phyloP scores from a whole-genome alignment of 2,329 filamentous ascomycete species.

The Xenosphaeropsis pyriputrescens region DNA sequence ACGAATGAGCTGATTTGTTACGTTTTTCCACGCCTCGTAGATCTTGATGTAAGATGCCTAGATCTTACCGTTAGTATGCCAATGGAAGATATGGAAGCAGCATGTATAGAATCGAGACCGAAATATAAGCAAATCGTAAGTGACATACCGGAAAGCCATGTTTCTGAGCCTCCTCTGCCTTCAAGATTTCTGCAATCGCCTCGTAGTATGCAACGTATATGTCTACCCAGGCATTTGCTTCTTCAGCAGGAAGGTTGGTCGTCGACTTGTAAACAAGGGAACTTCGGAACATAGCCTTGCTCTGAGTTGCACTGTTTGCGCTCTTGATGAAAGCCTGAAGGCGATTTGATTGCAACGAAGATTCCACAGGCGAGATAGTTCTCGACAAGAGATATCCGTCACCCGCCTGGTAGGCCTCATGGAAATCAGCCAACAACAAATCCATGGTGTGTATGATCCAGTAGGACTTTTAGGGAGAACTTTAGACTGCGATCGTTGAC shows the following conservation, averaged over 20 bases:
- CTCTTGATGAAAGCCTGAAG: constrained; percentile 58
- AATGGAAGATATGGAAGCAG: neutral
- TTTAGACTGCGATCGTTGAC: too few species aligned
- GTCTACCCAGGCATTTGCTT: constrained; percentile 72
- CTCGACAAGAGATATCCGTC: constrained; percentile 63
- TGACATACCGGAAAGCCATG: constrained; percentile 12
- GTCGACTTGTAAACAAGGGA: constrained; percentile 29
- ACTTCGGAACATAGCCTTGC: constrained; percentile 17
- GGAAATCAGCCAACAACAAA: constrained; percentile 58
- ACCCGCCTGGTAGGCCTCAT: constrained; percentile 44
- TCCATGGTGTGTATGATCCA: constrained; percentile 40
- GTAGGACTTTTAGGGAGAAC: too few species aligned
- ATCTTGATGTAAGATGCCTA: constrained; percentile 50
- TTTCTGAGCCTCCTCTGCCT: constrained; percentile 36
- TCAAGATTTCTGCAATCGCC: constrained; percentile 58
- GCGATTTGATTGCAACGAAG: constrained; percentile 44
- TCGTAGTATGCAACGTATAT: constrained; percentile 79
- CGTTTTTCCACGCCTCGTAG: constrained; percentile 79
- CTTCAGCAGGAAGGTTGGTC: constrained; percentile 26
- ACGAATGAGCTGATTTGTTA: constrained; percentile 62
- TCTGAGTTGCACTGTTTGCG: constrained; percentile 38
- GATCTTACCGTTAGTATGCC: neutral
- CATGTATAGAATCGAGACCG: too few species aligned
- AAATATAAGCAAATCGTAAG: too few species aligned
- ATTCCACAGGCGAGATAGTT: constrained; percentile 58